phyloP scores from a whole-genome alignment of 208 protist species.

The Leishmania tarentolae region DNA sequence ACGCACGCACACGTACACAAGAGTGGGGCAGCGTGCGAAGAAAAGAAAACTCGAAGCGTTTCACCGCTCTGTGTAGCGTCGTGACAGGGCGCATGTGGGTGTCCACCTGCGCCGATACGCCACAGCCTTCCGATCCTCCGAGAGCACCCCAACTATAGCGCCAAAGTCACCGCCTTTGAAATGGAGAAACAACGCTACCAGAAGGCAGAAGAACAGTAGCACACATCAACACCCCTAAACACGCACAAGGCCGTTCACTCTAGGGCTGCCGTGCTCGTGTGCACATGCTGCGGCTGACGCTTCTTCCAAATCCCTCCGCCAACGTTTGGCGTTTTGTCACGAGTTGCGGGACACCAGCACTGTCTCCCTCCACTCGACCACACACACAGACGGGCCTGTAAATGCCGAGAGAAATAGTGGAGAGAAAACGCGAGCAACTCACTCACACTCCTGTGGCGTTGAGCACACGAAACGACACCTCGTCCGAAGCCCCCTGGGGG shows the following conservation, averaged over 20 bases:
- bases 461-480: not conserved
- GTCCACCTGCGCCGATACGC: not conserved
- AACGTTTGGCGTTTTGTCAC: not conserved
- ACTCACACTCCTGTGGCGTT: not conserved
- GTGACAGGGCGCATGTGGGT: not conserved
- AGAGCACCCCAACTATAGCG: not conserved
- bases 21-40: not conserved
- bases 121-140: not conserved
- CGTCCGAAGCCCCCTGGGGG: not conserved
- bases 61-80: not conserved
- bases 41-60: not conserved
- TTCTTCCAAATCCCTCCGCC: not conserved
- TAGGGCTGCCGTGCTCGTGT: not conserved
- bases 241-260: not conserved
- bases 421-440: not conserved
- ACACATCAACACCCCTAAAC: not conserved
- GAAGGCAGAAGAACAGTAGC: not conserved
- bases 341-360: not conserved
- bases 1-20: not conserved
- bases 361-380: not conserved
- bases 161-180: not conserved
- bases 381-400: not conserved
- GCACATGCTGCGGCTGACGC: not conserved
- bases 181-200: not conserved
- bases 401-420: not conserved